Percentiles rank a stretch among this genome's conserved stretches.
These are phyloP conservation scores for Aspergillus neoniger DNA, from an alignment of 2,329 filamentous ascomycete species.

Conservation along the genomic window DNA sequence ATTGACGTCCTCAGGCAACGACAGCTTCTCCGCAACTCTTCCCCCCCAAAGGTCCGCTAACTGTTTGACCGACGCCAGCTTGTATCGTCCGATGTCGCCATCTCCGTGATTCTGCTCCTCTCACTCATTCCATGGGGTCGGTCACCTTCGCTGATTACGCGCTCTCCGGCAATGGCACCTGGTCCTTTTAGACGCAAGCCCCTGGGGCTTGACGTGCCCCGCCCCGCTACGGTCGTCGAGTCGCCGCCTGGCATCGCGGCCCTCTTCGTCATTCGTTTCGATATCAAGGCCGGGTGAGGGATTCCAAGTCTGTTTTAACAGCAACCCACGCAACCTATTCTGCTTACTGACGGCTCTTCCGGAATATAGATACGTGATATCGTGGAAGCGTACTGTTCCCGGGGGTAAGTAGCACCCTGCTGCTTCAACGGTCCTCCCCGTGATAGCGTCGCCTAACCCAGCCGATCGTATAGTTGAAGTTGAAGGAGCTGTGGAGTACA, in stretches of 20 bases:
- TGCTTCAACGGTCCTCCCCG: background rate
- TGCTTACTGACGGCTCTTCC: background rate
- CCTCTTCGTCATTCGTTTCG: constrained; percentile 86
- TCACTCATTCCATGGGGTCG: constrained; percentile 28
- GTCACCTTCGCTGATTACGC: constrained; percentile 11
- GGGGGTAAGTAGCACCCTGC: constrained; percentile 55
- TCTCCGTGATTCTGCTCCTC: constrained; percentile 9
- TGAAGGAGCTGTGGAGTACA: constrained; percentile 91
- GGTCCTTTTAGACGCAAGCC: constrained; percentile 33
- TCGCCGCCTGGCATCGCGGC: constrained; percentile 63
- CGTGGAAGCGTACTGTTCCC: constrained; percentile 75
- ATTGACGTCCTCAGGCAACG: constrained; percentile 13
- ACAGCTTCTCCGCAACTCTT: constrained; percentile 10
- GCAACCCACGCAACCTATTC: background rate
- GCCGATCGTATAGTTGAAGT: constrained; percentile 54
- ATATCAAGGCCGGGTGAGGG: constrained; percentile 81
- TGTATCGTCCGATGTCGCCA: constrained; percentile 7
- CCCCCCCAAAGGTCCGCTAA: background rate
- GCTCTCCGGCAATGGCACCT: constrained; percentile 30
- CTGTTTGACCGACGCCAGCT: background rate
- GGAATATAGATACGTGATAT: constrained; percentile 68
- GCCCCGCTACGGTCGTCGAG: constrained; percentile 31
- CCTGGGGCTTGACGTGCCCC: constrained; percentile 38
- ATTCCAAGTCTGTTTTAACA: background rate
- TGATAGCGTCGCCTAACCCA: constrained; percentile 11